Evolutionary conservation across 2,329 filamentous ascomycete genomes (phyloP).

Genomic region (Paracamarosporium sp.): DNA sequence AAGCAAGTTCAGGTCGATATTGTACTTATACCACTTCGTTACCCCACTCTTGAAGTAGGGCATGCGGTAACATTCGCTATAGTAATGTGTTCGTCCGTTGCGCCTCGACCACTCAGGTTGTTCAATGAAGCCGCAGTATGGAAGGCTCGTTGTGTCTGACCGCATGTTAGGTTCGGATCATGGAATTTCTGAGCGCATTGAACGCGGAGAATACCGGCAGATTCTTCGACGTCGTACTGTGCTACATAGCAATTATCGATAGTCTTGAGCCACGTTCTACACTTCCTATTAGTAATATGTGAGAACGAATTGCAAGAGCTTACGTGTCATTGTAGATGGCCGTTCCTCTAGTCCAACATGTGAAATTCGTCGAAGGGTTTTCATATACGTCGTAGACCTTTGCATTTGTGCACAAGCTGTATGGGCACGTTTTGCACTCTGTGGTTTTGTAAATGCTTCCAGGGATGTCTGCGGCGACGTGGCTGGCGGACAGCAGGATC

Average conservation of each 20-base stretch:
- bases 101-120: background rate
- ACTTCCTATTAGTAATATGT: background rate
- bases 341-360: slow-evolving; percentile 11
- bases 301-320: background rate
- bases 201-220: background rate
- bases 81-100: slow-evolving; percentile 7
- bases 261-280: slow-evolving; percentile 14
- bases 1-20: slow-evolving; percentile 6
- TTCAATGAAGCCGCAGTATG: slow-evolving; percentile 9
- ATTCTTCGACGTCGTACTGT: slow-evolving; percentile 12
- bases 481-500: too few species aligned
- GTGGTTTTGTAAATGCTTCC: background rate
- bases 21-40: slow-evolving; percentile 12
- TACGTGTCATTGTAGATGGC: slow-evolving; percentile 12
- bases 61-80: slow-evolving; percentile 7
- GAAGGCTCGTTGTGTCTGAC: slow-evolving; percentile 10
- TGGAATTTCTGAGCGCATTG: background rate
- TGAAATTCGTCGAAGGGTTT: slow-evolving; percentile 7
- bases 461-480: background rate
- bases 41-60: background rate
- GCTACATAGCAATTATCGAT: slow-evolving; percentile 11
- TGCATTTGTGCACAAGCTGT: slow-evolving; percentile 8
- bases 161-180: background rate
- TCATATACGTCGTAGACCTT: background rate
- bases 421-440: slow-evolving; percentile 16